Evolutionary conservation across 305 asterid genomes (phyloP), one percentile per base, ranked within the genome.

Genomic region (Solanum aculeatissimum): DNA sequence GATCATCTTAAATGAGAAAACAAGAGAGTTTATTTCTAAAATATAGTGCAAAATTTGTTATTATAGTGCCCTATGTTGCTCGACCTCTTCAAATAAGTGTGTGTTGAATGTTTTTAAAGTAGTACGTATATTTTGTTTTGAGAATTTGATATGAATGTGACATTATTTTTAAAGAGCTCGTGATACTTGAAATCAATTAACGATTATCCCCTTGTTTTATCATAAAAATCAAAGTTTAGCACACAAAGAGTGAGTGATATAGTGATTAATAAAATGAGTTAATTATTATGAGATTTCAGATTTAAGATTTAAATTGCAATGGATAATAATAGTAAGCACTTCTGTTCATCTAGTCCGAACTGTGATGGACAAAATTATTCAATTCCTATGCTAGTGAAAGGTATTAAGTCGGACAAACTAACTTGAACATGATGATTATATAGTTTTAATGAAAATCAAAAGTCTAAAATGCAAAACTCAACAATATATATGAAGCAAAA

Each of bases 31-130:
- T 14, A 10, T 0, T 14, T 9, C 15, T 60, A 60, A 60, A 23
- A 32, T 21, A 60, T 23, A 60, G 0, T 23, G 18, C 18, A 60
- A 5, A 25, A 23, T 1, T 10, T 23, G 15, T 11, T 0, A 60
- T 60, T 0, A 60, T 5, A 32, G 0, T 60, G 0, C 15, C 12
- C 0, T 60, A 15, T 60, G 66, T 58, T 58, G 66, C 66, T 58
- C 0, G 1, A 60, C 11, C 35, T 23, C 0, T 60, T 60, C 6
- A 23, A 60, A 23, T 23, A 3, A 2, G 0, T 21, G 9, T 3
- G 6, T 23, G 7, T 60, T 60, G 68, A 60, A 60, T 60, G 1
- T 4, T 60, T 11, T 23, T 10, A 23, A 60, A 60, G 9, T 60
- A 60, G 12, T 12, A 4, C 8, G 10, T 21, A 29, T 29, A 29